Percentiles rank a stretch among this genome's conserved stretches.
Evolutionary conservation across 768 basidiomycete species (phyloP).

Genomic region (Termitomyces sp.): DNA sequence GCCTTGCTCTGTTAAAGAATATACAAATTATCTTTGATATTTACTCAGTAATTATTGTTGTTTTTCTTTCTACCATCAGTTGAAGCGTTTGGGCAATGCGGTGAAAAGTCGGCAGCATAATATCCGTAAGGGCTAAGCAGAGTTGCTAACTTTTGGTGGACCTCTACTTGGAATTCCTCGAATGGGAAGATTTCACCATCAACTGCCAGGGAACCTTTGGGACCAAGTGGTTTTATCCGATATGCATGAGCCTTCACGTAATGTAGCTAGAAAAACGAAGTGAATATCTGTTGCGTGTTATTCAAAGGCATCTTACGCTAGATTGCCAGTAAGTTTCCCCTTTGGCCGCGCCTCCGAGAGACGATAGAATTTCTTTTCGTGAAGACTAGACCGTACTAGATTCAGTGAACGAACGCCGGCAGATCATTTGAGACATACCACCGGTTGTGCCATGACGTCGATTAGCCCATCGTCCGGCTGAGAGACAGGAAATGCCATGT

Average conservation of each 20-base stretch:
- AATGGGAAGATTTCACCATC: slow-evolving; percentile 80
- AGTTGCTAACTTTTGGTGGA: slow-evolving; percentile 61
- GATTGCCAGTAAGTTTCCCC: slow-evolving; percentile 62
- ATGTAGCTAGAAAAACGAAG: slow-evolving; percentile 40
- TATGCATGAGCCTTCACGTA: slow-evolving; percentile 76
- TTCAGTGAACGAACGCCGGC: background rate
- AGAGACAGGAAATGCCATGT: slow-evolving; percentile 83
- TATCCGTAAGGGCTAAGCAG: slow-evolving; percentile 58
- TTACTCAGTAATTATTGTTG: background rate
- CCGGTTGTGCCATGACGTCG: slow-evolving; percentile 62
- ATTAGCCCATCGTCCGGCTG: slow-evolving; percentile 75
- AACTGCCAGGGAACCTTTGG: slow-evolving; percentile 55
- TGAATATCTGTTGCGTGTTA: background rate
- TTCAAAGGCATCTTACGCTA: slow-evolving; percentile 35
- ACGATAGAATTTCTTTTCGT: slow-evolving; percentile 45
- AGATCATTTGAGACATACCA: slow-evolving; percentile 33
- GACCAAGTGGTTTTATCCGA: slow-evolving; percentile 55
- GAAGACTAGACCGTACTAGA: slow-evolving; percentile 29
- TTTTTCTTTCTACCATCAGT: background rate
- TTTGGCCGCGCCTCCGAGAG: slow-evolving; percentile 54
- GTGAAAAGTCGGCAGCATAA: slow-evolving; percentile 54
- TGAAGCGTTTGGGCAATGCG: background rate
- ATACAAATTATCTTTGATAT: background rate
- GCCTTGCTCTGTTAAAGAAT: background rate
- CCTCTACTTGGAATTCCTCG: slow-evolving; percentile 72